These are phyloP conservation scores for Dionaea muscipula DNA, from an alignment of 179 eudicot species.

Conservation along the genomic window DNA sequence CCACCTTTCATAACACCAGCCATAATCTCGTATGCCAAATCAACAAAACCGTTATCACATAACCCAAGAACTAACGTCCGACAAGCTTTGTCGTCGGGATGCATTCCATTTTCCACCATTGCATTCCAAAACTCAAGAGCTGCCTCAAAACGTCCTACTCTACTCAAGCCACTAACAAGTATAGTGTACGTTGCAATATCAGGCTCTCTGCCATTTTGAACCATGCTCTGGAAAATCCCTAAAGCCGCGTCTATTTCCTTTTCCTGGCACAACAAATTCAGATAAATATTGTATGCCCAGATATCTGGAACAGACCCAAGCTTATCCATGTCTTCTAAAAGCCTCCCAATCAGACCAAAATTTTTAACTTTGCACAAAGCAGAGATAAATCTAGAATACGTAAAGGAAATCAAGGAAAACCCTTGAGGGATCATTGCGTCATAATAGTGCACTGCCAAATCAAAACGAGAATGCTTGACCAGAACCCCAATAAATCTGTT, in stretches of 20 bases:
- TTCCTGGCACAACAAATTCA: slow-evolving; percentile 63
- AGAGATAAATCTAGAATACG: slow-evolving; percentile 78
- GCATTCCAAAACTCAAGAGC: slow-evolving; percentile 69
- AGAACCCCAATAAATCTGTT: slow-evolving; percentile 85
- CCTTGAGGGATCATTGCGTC: slow-evolving; percentile 45
- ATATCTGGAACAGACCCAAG: slow-evolving; percentile 57
- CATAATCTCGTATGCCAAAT: slow-evolving; percentile 82
- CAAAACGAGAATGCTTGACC: slow-evolving; percentile 51
- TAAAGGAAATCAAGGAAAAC: slow-evolving; percentile 66
- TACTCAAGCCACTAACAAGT: slow-evolving; percentile 62
- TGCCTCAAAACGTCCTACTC: slow-evolving; percentile 27
- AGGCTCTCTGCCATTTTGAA: slow-evolving; percentile 55
- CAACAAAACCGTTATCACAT: slow-evolving; percentile 63
- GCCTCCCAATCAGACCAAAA: slow-evolving; percentile 44
- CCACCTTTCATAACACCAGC: slow-evolving; percentile 50
- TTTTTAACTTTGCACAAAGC: slow-evolving; percentile 60
- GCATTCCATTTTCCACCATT: slow-evolving; percentile 42
- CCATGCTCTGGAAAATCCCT: slow-evolving; percentile 41
- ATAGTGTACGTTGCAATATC: slow-evolving; percentile 80
- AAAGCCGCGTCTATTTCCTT: slow-evolving; percentile 46
- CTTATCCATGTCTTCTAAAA: slow-evolving; percentile 66
- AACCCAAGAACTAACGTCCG: slow-evolving; percentile 76
- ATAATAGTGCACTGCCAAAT: slow-evolving; percentile 64
- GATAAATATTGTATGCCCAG: slow-evolving; percentile 82
- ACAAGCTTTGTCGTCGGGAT: slow-evolving; percentile 64